Evolutionary conservation across 352 stramenopile genomes (phyloP).

Genomic region (Phytophthora constricta): DNA sequence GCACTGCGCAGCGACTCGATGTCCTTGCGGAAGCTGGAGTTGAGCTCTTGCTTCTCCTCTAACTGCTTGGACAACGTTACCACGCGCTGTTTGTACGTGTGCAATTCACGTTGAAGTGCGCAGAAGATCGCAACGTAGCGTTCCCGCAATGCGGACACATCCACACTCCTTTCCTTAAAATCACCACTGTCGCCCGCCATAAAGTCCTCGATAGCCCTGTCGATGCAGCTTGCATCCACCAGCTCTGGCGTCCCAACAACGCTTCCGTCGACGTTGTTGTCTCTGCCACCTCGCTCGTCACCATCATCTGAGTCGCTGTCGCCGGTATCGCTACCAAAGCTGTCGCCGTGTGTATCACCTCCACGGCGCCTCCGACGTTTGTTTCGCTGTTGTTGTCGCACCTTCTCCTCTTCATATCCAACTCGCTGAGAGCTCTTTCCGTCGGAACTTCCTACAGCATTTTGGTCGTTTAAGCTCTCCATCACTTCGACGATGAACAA

Average conservation of each 20-base stretch:
- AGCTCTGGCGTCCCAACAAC: constrained; percentile 29
- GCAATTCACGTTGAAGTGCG: constrained; percentile 63
- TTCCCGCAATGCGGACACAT: constrained; percentile 47
- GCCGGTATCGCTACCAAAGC: constrained; percentile 26
- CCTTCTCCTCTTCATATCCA: constrained; percentile 19
- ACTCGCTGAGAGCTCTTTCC: not conserved
- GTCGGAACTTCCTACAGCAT: constrained; percentile 8
- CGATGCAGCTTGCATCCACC: constrained; percentile 44
- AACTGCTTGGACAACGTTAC: constrained; percentile 54
- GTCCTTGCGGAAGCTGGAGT: constrained; percentile 65
- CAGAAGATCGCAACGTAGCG: constrained; percentile 78
- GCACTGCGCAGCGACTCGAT: constrained; percentile 70
- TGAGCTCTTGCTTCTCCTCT: constrained; percentile 66
- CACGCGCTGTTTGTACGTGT: constrained; percentile 63
- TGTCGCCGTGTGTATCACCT: constrained; percentile 27
- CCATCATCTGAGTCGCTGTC: constrained; percentile 29
- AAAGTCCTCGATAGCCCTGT: constrained; percentile 64
- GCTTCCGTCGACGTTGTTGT: constrained; percentile 36
- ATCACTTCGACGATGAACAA: constrained; percentile 72
- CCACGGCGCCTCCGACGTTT: constrained; percentile 17
- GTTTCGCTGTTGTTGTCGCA: constrained; percentile 29
- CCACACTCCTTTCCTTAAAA: constrained; percentile 20
- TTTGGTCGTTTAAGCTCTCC: constrained; percentile 27
- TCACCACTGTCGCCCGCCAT: constrained; percentile 22
- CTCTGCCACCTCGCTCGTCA: not conserved